Percentiles rank a stretch among this genome's conserved stretches.
Evolutionary conservation across 768 basidiomycete species (phyloP).

Genomic region (Phallus indusiatus): DNA sequence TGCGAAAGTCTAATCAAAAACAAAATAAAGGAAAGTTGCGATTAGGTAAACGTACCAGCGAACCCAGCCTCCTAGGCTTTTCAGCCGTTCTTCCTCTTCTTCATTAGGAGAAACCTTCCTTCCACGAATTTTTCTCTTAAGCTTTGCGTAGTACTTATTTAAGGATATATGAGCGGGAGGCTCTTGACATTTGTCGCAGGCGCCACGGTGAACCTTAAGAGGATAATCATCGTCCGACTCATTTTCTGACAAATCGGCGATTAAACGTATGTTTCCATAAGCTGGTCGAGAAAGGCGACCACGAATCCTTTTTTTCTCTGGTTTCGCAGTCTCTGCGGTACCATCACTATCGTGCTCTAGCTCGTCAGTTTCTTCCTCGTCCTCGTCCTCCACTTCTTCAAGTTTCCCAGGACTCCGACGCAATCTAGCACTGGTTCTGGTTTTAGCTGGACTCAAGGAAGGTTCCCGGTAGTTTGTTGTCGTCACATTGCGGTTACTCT

Average conservation of each 20-base stretch:
- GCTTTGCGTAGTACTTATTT: conserved; percentile 22
- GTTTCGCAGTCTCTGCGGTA: conserved; percentile 6
- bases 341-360: conserved; percentile 5
- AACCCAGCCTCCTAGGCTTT: conserved; percentile 68
- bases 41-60: conserved; percentile 47
- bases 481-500: neutral
- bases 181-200: conserved; percentile 66
- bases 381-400: no score
- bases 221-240: conserved; percentile 29
- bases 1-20: conserved; percentile 19
- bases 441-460: neutral
- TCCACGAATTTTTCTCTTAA: conserved; percentile 31
- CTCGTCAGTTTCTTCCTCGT: conserved; percentile 14
- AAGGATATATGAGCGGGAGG: conserved; percentile 49
- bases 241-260: conserved; percentile 31
- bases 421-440: neutral
- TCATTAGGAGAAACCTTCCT: conserved; percentile 34
- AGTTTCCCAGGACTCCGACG: neutral
- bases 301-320: conserved; percentile 20
- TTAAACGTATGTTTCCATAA: conserved; percentile 37
- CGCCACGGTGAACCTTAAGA: conserved; percentile 48
- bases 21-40: neutral
- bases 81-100: conserved; percentile 42
- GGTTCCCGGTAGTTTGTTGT: conserved; percentile 1
- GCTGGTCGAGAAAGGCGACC: conserved; percentile 32